Evolutionary conservation across 2,329 filamentous ascomycete species (phyloP).

Genomic region (Biscogniauxia mediterranea): DNA sequence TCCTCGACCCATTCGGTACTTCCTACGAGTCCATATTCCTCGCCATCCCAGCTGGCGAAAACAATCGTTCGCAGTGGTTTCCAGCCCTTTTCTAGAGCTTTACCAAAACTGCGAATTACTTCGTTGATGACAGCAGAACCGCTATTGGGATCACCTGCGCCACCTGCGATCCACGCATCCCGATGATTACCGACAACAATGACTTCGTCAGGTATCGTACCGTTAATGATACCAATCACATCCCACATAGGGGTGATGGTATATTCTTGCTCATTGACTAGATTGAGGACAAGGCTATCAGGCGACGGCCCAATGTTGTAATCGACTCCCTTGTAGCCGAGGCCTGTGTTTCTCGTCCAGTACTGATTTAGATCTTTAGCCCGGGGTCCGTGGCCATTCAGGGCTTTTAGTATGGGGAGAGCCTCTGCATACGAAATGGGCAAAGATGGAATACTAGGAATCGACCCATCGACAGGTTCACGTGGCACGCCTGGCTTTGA

Average conservation of each 20-base stretch:
- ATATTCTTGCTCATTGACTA: constrained; percentile 79
- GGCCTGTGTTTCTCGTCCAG: constrained; percentile 70
- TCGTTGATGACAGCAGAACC: constrained; percentile 80
- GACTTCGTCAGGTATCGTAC: constrained; percentile 79
- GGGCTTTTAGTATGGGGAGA: constrained; percentile 79
- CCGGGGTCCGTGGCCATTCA: constrained; percentile 85
- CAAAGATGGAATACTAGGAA: constrained; percentile 83
- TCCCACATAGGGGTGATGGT: constrained; percentile 83
- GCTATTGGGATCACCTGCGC: constrained; percentile 77
- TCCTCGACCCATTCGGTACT: constrained; percentile 95
- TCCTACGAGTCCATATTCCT: constrained; percentile 83
- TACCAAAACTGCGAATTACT: constrained; percentile 70
- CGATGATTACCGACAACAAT: constrained; percentile 89
- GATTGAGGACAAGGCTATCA: constrained; percentile 66
- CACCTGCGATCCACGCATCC: constrained; percentile 85
- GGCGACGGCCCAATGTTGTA: constrained; percentile 87
- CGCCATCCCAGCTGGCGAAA: constrained; percentile 79
- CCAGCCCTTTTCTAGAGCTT: constrained; percentile 70
- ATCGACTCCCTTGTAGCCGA: constrained; percentile 75
- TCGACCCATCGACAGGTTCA: constrained; percentile 64
- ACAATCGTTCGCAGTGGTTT: constrained; percentile 87
- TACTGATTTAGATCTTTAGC: constrained; percentile 69
- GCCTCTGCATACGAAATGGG: constrained; percentile 89
- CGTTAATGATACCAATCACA: constrained; percentile 89
- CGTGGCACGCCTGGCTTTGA: constrained; percentile 87